phyloP scores from a whole-genome alignment of 2,329 filamentous ascomycete genomes.

The Talaromyces sp. region DNA sequence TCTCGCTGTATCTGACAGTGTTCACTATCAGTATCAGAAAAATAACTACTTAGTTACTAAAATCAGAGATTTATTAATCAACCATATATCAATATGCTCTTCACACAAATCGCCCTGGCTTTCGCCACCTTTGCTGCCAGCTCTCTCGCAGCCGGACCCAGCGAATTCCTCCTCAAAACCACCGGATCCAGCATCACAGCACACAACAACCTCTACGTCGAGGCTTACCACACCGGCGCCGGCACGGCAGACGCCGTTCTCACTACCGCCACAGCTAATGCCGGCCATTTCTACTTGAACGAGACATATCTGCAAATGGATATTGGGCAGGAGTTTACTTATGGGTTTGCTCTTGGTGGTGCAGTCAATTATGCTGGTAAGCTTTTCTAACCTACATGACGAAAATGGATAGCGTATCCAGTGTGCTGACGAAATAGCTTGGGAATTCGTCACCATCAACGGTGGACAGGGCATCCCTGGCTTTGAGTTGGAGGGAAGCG shows the following conservation, averaged over 20 bases:
- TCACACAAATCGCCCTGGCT: conserved; percentile 12
- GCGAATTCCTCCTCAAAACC: conserved; percentile 32
- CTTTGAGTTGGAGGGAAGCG: conserved; percentile 27
- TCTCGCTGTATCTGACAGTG: neutral
- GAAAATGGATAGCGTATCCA: neutral
- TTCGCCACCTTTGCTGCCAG: conserved; percentile 27
- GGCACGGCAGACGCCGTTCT: conserved; percentile 37
- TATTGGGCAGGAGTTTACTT: conserved; percentile 26
- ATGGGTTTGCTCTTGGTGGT: conserved; percentile 26
- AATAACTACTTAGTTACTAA: neutral
- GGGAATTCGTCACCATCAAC: conserved; percentile 34
- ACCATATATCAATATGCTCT: conserved; percentile 2
- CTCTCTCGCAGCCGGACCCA: conserved; percentile 24
- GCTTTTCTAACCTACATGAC: conserved; percentile 16
- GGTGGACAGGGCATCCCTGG: conserved; percentile 26
- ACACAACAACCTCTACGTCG: conserved; percentile 35
- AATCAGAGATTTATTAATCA: neutral
- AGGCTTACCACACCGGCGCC: conserved; percentile 39
- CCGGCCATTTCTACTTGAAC: conserved; percentile 29
- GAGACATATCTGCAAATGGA: conserved; percentile 29
- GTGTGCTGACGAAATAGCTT: conserved; percentile 23
- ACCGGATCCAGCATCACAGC: conserved; percentile 20
- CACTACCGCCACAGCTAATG: conserved; percentile 19
- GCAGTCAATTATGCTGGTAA: conserved; percentile 33
- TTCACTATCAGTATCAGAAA: neutral